Base-by-base conservation (phyloP, 2,329 filamentous ascomycete genomes). In the Colletotrichum truncatum region DNA sequence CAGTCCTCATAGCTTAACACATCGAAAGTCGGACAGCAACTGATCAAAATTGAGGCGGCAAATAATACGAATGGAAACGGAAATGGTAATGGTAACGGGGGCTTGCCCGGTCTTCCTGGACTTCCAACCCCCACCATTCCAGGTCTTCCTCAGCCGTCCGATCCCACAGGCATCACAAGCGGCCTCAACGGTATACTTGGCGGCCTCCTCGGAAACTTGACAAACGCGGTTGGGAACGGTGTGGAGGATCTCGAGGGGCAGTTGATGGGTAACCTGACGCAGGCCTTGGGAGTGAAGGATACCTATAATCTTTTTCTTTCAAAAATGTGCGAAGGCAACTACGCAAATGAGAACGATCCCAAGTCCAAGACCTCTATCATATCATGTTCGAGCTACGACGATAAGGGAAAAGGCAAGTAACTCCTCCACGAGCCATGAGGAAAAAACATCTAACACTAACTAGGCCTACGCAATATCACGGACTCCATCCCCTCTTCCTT, bases 311-410 rank as follows among this genome's bases (percentile, higher is more conserved):
- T 73, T 9, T 72, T 67, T 38, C 38, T 70, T 6, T 68, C 64
- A 14, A 58, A 68, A 21, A 66, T 68, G 30, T 73, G 71, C 64
- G 69, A 72, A 46, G 71, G 70, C 7, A 53, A 52, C 34, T 70
- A 62, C 16, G 52, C 26, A 9, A 30, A 69, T 26, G 26, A 57
- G 2, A 45, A 64, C n/a, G 32, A 68, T 16, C 62, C 64, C 1
- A 39, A 51, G 7, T 69, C 64, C 34, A 58, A 52, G 25, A 41
- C 69, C 30, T 52, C 30, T 2, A 34, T 71, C 43, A 36, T 38
- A 4, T 36, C 32, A 1, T 73, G 68, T 52, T 26, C 46, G 7
- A 46, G 58, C 4, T 71, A 70, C 53, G 56, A 67, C 2, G 32
- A 64, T 8, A 57, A 43, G 51, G 25, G 18, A 3, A 8, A 45